These are phyloP conservation scores for Dictyostelium brefeldianum DNA, from an alignment of 78 protist genomes.

Conservation along the genomic window DNA sequence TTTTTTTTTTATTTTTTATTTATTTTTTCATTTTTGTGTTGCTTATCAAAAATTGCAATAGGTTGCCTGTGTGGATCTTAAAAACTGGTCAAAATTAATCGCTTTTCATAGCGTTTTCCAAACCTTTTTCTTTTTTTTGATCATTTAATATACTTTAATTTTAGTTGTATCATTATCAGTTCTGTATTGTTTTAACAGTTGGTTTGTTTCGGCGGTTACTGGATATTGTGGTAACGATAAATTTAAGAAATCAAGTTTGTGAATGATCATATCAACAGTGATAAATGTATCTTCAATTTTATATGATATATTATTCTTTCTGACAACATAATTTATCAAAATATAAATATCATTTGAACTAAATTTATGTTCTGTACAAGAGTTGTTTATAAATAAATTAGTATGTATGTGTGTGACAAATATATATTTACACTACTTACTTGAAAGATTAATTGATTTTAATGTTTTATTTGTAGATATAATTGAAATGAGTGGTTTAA, in stretches of 20 bases:
- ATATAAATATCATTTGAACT: conserved; percentile 5
- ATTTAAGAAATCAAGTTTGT: not conserved
- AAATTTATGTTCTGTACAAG: conserved; percentile 31
- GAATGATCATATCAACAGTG: not conserved
- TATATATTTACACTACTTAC: conserved; percentile 15
- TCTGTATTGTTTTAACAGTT: not conserved
- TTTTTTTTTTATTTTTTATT: not conserved
- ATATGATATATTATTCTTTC: not conserved
- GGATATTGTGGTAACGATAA: not conserved
- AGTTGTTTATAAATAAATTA: conserved; percentile 5
- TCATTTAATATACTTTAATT: not conserved
- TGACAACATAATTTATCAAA: not conserved
- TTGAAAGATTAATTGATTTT: conserved; percentile 17
- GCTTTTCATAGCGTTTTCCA: too few relatives aligned
- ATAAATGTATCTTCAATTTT: not conserved
- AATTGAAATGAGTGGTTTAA: not conserved
- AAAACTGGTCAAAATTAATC: too few relatives aligned
- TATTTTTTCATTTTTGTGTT: not conserved
- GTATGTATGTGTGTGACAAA: not conserved
- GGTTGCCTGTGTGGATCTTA: too few relatives aligned
- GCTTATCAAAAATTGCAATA: too few relatives aligned
- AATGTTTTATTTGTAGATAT: not conserved
- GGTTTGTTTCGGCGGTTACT: not conserved
- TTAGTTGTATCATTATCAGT: not conserved
- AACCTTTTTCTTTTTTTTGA: too few relatives aligned